Evolutionary conservation across 371 early-diverging fungal genomes (phyloP).

Genomic region (Enterocytospora artemiae): DNA sequence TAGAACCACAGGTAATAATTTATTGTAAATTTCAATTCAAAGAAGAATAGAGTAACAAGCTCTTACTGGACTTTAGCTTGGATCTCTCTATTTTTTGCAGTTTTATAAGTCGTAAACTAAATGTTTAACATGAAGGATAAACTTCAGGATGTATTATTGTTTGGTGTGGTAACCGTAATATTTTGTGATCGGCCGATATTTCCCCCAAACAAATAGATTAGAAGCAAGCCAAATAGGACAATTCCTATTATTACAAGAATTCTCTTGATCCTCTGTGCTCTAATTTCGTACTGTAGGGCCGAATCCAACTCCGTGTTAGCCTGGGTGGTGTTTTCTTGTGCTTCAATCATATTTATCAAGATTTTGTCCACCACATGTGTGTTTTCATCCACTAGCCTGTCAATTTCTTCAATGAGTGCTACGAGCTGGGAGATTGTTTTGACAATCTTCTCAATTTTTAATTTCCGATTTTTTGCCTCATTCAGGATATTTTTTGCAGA

Average conservation of each 20-base stretch:
- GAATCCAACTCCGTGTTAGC: slow-evolving; percentile 53
- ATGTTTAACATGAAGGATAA: no score
- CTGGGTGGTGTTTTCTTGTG: slow-evolving; percentile 48
- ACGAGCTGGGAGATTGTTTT: slow-evolving; percentile 46
- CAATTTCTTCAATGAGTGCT: slow-evolving; percentile 50
- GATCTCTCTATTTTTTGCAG: no score
- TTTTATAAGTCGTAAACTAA: no score
- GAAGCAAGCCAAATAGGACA: slow-evolving; percentile 5
- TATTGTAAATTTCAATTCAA: no score
- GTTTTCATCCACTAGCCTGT: slow-evolving; percentile 42
- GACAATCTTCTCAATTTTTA: slow-evolving; percentile 50
- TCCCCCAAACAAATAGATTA: slow-evolving; percentile 1
- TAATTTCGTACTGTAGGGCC: slow-evolving; percentile 51
- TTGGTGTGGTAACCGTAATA: no score
- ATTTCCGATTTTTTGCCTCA: slow-evolving; percentile 46
- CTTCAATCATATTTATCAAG: slow-evolving; percentile 26
- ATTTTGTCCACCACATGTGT: slow-evolving; percentile 51
- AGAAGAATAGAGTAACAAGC: no score
- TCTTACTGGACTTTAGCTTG: no score
- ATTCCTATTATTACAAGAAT: slow-evolving; percentile 23
- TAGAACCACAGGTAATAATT: no score
- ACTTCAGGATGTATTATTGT: no score
- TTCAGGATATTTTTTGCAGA: slow-evolving; percentile 44
- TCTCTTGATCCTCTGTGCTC: slow-evolving; percentile 45
- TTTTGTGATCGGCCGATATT: no score